Conservation (phyloP, 1,284 basidiomycete genomes). For the Ganoderma sinense region DNA sequence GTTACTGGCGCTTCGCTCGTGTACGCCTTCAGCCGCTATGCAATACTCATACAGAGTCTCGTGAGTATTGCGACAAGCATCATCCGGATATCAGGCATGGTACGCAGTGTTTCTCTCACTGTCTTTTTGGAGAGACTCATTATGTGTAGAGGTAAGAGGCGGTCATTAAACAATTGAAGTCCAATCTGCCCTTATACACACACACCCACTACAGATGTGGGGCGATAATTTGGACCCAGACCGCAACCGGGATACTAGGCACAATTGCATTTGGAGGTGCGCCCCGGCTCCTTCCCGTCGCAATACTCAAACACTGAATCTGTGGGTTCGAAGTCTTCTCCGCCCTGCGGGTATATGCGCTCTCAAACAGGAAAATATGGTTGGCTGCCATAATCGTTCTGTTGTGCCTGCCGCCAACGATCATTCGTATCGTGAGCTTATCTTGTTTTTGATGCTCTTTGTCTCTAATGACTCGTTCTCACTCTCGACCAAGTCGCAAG, state of each 20-base stretch:
- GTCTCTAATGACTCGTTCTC: too few relatives aligned
- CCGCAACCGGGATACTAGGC: too few relatives aligned
- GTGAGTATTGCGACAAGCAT: background rate
- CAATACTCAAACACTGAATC: too few relatives aligned
- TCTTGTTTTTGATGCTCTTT: too few relatives aligned
- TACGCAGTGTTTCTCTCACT: background rate
- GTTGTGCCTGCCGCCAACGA: background rate
- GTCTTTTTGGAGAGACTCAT: background rate
- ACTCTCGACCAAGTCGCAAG: background rate
- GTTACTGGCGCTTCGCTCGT: background rate
- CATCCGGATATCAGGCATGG: background rate
- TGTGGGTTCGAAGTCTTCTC: background rate
- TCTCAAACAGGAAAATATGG: background rate
- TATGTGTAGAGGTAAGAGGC: background rate
- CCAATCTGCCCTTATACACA: too few relatives aligned
- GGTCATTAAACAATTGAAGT: too few relatives aligned
- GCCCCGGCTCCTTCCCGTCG: too few relatives aligned
- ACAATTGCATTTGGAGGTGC: too few relatives aligned
- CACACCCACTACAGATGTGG: too few relatives aligned
- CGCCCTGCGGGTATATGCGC: background rate
- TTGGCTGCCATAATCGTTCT: background rate
- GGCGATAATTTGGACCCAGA: too few relatives aligned
- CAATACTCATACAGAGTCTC: background rate
- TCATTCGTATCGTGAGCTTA: background rate
- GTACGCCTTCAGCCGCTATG: background rate